Evolutionary conservation across 305 asterid genomes (phyloP).

Genomic region (Lippia alba): DNA sequence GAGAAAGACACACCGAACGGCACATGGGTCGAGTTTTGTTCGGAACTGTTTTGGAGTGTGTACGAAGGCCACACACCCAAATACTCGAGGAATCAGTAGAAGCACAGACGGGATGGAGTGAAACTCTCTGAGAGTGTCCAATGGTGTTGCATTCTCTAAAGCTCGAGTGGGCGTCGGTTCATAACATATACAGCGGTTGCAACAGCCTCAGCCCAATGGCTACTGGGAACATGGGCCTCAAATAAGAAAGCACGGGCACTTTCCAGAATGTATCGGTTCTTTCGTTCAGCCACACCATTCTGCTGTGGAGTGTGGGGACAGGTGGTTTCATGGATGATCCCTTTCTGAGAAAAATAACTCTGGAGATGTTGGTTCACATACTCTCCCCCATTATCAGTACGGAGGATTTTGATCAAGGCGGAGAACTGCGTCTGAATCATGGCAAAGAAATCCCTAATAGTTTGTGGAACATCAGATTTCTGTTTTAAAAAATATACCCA

Average conservation of each 20-base stretch:
- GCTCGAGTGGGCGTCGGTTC: constrained; percentile 8
- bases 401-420: no score
- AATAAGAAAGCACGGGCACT: constrained; percentile 12
- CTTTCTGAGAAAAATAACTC: not conserved
- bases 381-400: constrained; percentile 33
- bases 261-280: constrained; percentile 24
- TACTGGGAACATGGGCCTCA: not conserved
- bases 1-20: no score
- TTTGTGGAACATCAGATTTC: not conserved
- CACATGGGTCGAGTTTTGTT: no score
- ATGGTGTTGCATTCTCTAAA: constrained; percentile 3
- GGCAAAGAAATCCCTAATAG: not conserved
- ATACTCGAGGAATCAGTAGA: not conserved
- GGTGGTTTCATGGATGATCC: not conserved
- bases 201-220: constrained; percentile 4
- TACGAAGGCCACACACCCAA: constrained; percentile 13
- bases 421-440: no score
- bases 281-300: not conserved
- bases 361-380: not conserved
- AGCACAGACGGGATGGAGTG: not conserved
- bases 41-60: constrained; percentile 20
- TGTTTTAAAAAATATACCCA: not conserved
- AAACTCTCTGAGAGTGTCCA: not conserved
- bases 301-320: constrained; percentile 20
- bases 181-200: not conserved